Evolutionary conservation across 805 yeast species (phyloP).

Genomic region (Torulaspora maleeae): DNA sequence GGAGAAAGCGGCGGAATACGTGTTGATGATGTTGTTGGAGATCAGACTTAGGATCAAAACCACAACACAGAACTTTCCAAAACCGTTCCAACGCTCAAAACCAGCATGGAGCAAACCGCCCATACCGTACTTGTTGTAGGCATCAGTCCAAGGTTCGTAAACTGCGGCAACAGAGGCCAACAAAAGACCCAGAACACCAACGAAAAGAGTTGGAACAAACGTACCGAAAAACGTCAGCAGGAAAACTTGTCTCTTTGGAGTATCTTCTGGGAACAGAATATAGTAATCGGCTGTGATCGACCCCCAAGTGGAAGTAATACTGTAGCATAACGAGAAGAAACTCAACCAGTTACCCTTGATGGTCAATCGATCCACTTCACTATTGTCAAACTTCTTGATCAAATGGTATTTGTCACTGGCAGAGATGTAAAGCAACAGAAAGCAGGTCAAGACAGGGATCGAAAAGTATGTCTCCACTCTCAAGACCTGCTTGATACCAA

Average conservation of each 20-base stretch:
- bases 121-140: conserved; percentile 56
- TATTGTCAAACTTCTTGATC: conserved; percentile 35
- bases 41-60: conserved; percentile 68
- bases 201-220: conserved; percentile 67
- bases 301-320: conserved; percentile 87
- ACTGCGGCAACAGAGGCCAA: conserved; percentile 61
- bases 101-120: conserved; percentile 71
- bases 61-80: conserved; percentile 70
- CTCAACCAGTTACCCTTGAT: conserved; percentile 65
- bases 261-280: conserved; percentile 69
- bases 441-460: conserved; percentile 63
- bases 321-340: conserved; percentile 66
- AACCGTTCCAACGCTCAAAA: conserved; percentile 65
- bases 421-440: conserved; percentile 61
- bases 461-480: conserved; percentile 64
- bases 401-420: conserved; percentile 45
- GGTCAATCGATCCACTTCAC: conserved; percentile 35
- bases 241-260: conserved; percentile 53
- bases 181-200: conserved; percentile 68
- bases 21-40: conserved; percentile 76
- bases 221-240: conserved; percentile 61
- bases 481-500: conserved; percentile 71
- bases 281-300: conserved; percentile 82
- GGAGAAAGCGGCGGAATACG: conserved; percentile 78
- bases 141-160: conserved; percentile 51